A percentile compares a stretch with the other conserved stretches of the same genome.
phyloP scores from a whole-genome alignment of 805 yeast genomes.

The Ogataea corticis region DNA sequence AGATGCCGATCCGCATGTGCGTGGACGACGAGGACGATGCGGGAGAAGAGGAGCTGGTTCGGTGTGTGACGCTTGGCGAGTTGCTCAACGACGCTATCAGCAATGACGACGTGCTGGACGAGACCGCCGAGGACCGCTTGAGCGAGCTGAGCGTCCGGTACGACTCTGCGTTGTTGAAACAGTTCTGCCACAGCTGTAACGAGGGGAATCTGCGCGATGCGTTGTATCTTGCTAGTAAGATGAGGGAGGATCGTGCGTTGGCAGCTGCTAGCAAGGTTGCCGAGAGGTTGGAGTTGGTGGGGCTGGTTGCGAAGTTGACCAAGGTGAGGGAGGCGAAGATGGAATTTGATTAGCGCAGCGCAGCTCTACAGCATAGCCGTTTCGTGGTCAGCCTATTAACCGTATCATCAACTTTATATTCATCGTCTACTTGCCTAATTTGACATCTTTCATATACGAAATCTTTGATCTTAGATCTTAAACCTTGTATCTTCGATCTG shows the following conservation, averaged over 20 bases:
- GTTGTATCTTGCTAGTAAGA: conserved; percentile 62
- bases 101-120: conserved; percentile 38
- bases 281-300: conserved; percentile 60
- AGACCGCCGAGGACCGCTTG: conserved; percentile 47
- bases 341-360: conserved; percentile 28
- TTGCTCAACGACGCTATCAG: conserved; percentile 56
- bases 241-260: conserved; percentile 76
- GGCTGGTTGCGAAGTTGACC: conserved; percentile 54
- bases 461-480: no score
- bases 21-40: conserved; percentile 37
- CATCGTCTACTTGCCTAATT: no score
- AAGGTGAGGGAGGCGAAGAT: conserved; percentile 53
- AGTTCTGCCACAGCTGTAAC: conserved; percentile 73
- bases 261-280: conserved; percentile 85
- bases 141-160: conserved; percentile 53
- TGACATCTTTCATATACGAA: no score
- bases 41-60: conserved; percentile 64
- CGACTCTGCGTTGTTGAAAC: conserved; percentile 76
- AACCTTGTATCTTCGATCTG: no score
- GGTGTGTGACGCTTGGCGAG: conserved; percentile 61
- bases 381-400: background rate
- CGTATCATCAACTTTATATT: conserved; percentile 2
- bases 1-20: conserved; percentile 71
- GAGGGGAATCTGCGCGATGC: conserved; percentile 67
- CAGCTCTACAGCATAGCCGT: background rate